A percentile compares a stretch with the other conserved stretches of the same genome.
Conservation (phyloP, 306 rosid genomes). For the Cajanus cajan region DNA sequence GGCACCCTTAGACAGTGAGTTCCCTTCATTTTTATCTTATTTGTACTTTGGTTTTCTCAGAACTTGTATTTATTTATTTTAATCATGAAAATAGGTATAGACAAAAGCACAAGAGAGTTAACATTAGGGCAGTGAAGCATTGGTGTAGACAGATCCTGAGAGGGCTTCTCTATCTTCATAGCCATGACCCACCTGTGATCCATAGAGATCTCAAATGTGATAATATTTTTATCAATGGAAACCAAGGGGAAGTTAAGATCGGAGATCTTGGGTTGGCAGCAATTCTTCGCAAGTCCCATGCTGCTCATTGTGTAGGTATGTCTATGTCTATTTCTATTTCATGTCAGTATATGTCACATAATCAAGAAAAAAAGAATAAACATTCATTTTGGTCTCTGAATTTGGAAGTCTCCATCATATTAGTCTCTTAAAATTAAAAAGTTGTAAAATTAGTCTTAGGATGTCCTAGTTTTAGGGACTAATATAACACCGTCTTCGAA, state of each 20-base stretch:
- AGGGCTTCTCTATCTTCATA: conserved; percentile 89
- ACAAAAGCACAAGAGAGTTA: conserved; percentile 77
- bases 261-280: conserved; percentile 98
- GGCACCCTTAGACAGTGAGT: conserved; percentile 94
- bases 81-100: conserved; percentile 57
- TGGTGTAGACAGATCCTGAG: conserved; percentile 96
- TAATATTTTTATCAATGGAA: conserved; percentile 89
- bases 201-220: conserved; percentile 99
- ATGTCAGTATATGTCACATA: background rate
- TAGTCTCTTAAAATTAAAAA: no score
- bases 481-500: no score
- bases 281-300: conserved; percentile 80
- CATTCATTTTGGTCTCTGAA: no score
- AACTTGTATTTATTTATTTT: conserved; percentile 12
- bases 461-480: no score
- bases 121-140: conserved; percentile 83
- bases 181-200: conserved; percentile 90
- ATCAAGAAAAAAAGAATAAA: background rate
- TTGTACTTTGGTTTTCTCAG: conserved; percentile 29
- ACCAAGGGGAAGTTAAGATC: conserved; percentile 95
- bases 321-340: conserved; percentile 27
- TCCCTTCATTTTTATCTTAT: conserved; percentile 4
- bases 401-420: no score
- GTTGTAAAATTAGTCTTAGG: no score
- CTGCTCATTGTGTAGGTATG: conserved; percentile 92